A percentile compares a stretch with the other conserved stretches of the same genome.
These are phyloP conservation scores for Aspergillus hiratsukae DNA, from an alignment of 2,329 filamentous ascomycete species.

Conservation along the genomic window DNA sequence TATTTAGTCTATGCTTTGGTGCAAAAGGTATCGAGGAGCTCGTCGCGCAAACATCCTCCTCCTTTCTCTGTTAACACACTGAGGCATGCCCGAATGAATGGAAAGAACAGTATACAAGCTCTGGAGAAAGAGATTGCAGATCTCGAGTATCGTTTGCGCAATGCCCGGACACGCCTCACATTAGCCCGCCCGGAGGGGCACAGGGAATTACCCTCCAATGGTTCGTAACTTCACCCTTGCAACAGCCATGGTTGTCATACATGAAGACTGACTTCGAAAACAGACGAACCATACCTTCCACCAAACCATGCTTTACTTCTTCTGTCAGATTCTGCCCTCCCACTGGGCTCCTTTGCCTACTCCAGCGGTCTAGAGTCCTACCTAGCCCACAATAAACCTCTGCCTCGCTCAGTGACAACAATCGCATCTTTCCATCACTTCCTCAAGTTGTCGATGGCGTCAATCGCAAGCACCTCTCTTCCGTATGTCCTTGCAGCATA, in stretches of 20 bases:
- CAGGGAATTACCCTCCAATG: constrained; percentile 2
- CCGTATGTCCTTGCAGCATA: constrained; percentile 57
- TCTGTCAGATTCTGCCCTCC: constrained; percentile 60
- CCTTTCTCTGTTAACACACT: not conserved
- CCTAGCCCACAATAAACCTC: constrained; percentile 51
- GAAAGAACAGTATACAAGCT: constrained; percentile 14
- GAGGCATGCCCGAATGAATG: constrained; percentile 18
- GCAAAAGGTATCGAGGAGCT: not conserved
- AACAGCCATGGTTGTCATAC: not conserved
- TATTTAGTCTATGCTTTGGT: not conserved
- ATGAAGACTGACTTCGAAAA: not conserved
- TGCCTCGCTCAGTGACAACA: constrained; percentile 27
- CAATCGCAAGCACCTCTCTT: constrained; percentile 55
- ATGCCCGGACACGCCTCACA: constrained; percentile 43
- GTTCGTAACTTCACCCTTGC: not conserved
- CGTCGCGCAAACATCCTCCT: constrained; percentile 2
- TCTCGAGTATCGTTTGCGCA: constrained; percentile 45
- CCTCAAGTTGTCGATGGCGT: constrained; percentile 53
- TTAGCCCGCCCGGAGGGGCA: constrained; percentile 4
- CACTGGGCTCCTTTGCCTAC: constrained; percentile 62
- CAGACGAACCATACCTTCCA: constrained; percentile 8
- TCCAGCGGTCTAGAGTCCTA: constrained; percentile 62
- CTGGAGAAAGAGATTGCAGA: constrained; percentile 40
- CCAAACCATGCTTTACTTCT: constrained; percentile 54
- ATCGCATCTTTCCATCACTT: constrained; percentile 51